Evolutionary conservation across 164 flowering plant species (phyloP).

Genomic region (Echeveria elegans): DNA sequence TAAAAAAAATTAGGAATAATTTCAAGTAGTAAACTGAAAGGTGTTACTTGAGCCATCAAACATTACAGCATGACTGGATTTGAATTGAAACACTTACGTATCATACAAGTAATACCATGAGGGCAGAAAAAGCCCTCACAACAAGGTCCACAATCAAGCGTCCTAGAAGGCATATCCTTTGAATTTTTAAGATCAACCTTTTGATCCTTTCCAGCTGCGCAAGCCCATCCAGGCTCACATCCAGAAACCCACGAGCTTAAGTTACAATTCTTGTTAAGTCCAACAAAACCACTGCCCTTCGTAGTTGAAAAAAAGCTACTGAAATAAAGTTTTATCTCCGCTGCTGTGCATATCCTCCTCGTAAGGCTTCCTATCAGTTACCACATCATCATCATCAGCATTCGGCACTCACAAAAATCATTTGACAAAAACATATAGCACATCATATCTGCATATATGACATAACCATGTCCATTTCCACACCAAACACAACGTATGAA

Average conservation of each 20-base stretch:
- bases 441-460: background rate
- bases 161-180: slow-evolving; percentile 45
- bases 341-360: slow-evolving; percentile 73
- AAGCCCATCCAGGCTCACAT: slow-evolving; percentile 99
- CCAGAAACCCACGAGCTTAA: slow-evolving; percentile 70
- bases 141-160: slow-evolving; percentile 46
- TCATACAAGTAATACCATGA: slow-evolving; percentile 88
- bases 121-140: slow-evolving; percentile 98
- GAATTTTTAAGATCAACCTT: slow-evolving; percentile 46
- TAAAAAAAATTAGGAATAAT: background rate
- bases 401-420: background rate
- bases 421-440: background rate
- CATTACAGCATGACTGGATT: background rate
- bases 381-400: slow-evolving; percentile 14
- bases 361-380: slow-evolving; percentile 42
- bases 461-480: background rate
- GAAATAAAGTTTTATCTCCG: slow-evolving; percentile 71
- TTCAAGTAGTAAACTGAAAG: background rate
- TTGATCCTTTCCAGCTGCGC: slow-evolving; percentile 27
- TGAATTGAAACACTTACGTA: slow-evolving; percentile 54
- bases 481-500: too few species aligned
- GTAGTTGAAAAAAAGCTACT: slow-evolving; percentile 20
- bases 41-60: background rate
- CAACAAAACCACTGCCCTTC: slow-evolving; percentile 36
- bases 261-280: slow-evolving; percentile 83